Evolutionary conservation across 2,329 filamentous ascomycete species (phyloP), one percentile per base, ranked within the genome.

Genomic region (Aspergillus cejpii): DNA sequence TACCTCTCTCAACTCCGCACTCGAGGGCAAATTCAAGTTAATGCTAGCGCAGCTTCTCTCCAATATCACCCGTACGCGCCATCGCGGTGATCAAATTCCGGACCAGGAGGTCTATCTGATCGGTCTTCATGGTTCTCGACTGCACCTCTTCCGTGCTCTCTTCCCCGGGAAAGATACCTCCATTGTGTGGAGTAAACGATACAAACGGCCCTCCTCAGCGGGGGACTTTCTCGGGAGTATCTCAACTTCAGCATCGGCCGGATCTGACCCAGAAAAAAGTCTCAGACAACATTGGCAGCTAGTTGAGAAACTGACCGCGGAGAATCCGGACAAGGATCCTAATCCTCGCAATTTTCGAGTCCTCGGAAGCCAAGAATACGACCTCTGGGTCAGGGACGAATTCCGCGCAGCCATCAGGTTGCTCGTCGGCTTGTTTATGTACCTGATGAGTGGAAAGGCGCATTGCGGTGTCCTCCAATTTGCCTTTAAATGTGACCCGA

Each of bases 51-150:
- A 62, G 34, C 43, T 62, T 12, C 44, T 55, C n/a, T 34, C 49
- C 8, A 43, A 60, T 36, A 31, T 59, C 12, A 43, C 48, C 20
- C 47, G 43, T 12, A 48, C 56, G 12, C 41, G 43, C 6, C 40
- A 49, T 2, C 49, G 46, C 5, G 54, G 47, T 12, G 56, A 62
- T 47, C 55, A 57, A 17, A 15, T 62, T 7, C 60, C 60, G 0
- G 56, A 60, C 44, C 61, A 64, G 49, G 61, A 64, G 28, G 49
- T 54, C 14, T 64, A 55, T 43, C 49, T 62, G 0, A 43, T 64
- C 12, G 54, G 54, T 6, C 40, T 61, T 1, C 59, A 64, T 47
- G 60, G 61, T 12, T 56, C 57, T 3, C 52, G 50, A 17, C 45
- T 64, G 2, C 58, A 63, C 29, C 31, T 64, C 17, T 42, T 63